Evolutionary conservation across 495 filamentous ascomycete genomes (phyloP), one percentile per base, ranked within the genome.

Genomic region (Tuber borchii): DNA sequence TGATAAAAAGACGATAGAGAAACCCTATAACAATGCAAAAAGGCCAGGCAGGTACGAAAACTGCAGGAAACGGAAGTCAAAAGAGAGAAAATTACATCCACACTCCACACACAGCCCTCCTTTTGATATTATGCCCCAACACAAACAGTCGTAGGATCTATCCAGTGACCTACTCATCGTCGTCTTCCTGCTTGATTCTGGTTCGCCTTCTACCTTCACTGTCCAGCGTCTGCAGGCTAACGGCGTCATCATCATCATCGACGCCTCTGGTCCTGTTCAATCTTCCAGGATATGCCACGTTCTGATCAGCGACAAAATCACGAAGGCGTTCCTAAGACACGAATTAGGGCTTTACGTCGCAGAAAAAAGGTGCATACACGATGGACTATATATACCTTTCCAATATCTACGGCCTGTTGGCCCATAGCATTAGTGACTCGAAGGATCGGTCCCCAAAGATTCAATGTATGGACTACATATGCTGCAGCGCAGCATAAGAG

Each of bases 381-480:
- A 40, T 40, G 45, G 37, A 34, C 46, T 16, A 48, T 48, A 74
- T 56, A 65, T 78, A 82, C 91, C 86, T 96, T 97, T 79, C 91
- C 93, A 77, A 97, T 92, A 73, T 95, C 93, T 22, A 97, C 74
- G 1, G 91, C 96, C 85, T 98, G 95, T 77, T 89, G 87, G 20
- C 89, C 89, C 22, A 96, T 96, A 26, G 95, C 95, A 80, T 95
- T 93, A 72, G 89, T 89, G 92, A 99, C 97, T 80, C 95, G 93
- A 76, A 94, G 85, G 86, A 99, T 98, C 1, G 95, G 96, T 2
- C 95, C 94, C 88, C 95, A 94, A 14, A 99, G 89, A 82, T 97
- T 97, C 72, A 98, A 91, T 43, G 88, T 93, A 83, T 95, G 97
- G 31, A 94, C 94, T 37, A 97, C 86, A 80, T 98, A 99, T 20